Evolutionary conservation across 768 basidiomycete species (phyloP), one percentile per base, ranked within the genome.

Genomic region (Mycena latifolia): DNA sequence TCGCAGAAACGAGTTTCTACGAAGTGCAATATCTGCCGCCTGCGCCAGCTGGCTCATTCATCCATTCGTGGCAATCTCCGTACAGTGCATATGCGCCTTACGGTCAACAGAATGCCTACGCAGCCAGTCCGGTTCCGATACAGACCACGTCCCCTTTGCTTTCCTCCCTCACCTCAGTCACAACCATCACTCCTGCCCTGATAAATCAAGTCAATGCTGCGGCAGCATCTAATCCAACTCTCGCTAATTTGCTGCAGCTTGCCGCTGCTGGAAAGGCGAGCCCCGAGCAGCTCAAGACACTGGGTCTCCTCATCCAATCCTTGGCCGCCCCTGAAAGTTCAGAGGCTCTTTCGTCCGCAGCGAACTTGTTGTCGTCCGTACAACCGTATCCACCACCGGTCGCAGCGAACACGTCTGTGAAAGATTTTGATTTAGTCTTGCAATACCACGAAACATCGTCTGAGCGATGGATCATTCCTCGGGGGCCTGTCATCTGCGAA

Each of bases 271-370:
- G 88, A 43, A 80, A 78, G 46, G 92, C 91, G 10, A 87, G 82
- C 45, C 77, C 86, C 6, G 89, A 89, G 20, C 89, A 94, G 73
- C 77, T 90, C 27, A 86, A 90, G 76, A 86, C 86, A 7, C 86
- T 93, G 25, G 89, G 89, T 27, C 75, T 89, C n/a, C 82, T 92
- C n/a, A 89, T 94, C 43, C 89, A 90, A 65, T 88, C 91, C 25
- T 73, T 93, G 47, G 85, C 88, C 27, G 78, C 74, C 37, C 68
- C 77, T 20, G 71, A 48, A 45, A 59, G 64, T 43, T 37, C 67
- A 35, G 48, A 71, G 52, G 56, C 69, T 10, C 56, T 65, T 46
- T 63, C 71, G 20, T 50, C 61, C 28, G 50, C 72, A 12, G 69
- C 55, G 37, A 67, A 65, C 39, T 61, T 69, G 15, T 59, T 57